A percentile compares a stretch with the other conserved stretches of the same genome.
Conservation (phyloP, 2,329 filamentous ascomycete genomes). For the Metarhizium brunneum region DNA sequence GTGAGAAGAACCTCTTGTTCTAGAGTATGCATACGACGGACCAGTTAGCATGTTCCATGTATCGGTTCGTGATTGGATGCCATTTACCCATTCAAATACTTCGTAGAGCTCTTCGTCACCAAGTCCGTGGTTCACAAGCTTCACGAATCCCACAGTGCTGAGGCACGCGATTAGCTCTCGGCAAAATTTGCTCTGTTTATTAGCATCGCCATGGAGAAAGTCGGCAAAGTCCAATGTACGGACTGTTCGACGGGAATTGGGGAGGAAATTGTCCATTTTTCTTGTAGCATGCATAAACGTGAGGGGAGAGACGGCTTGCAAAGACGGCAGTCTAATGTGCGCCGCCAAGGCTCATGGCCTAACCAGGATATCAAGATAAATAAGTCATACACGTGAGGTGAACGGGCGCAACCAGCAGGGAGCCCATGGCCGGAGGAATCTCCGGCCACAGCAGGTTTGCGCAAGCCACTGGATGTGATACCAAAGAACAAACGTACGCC, state of each 20-base stretch:
- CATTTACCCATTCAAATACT: not conserved
- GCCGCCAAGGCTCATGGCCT: too few species aligned
- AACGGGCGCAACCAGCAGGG: too few species aligned
- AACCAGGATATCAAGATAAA: too few species aligned
- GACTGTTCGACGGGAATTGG: not conserved
- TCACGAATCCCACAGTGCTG: not conserved
- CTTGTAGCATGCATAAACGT: too few species aligned
- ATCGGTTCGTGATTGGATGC: not conserved
- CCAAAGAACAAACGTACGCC: too few species aligned
- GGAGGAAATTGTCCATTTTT: not conserved
- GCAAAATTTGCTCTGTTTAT: not conserved
- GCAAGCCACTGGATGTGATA: too few species aligned
- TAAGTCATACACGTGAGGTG: too few species aligned
- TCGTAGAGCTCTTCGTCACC: not conserved
- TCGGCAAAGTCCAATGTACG: not conserved
- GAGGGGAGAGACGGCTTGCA: too few species aligned
- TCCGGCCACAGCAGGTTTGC: too few species aligned
- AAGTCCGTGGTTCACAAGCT: not conserved
- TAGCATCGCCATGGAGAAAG: not conserved
- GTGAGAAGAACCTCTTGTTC: conserved; percentile 20
- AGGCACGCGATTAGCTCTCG: not conserved
- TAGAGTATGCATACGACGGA: conserved; percentile 2
- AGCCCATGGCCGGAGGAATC: too few species aligned
- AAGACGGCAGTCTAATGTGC: too few species aligned
- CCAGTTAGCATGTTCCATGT: not conserved